Conservation (phyloP, 345 rosid genomes). For the Bruguiera parviflora region DNA sequence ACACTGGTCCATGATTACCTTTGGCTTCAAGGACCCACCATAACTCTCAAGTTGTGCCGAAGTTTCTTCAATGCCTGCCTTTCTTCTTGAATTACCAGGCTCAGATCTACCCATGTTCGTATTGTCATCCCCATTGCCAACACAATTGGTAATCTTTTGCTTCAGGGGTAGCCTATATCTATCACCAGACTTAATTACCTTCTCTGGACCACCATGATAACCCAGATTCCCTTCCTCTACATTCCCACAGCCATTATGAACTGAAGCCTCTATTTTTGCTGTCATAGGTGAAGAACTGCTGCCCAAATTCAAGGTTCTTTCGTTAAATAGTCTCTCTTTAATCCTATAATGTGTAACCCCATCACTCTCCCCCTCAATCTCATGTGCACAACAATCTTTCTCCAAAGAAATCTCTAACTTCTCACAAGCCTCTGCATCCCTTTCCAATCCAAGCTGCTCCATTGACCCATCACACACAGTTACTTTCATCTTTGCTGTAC, state of each 20-base stretch:
- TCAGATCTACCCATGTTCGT: conserved; percentile 19
- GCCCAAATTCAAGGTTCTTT: conserved; percentile 10
- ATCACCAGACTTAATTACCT: conserved; percentile 12
- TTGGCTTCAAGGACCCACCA: conserved; percentile 16
- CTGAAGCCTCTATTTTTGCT: conserved; percentile 8
- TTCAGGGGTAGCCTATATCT: conserved; percentile 7
- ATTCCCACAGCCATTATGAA: conserved; percentile 8
- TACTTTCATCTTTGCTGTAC: conserved; percentile 37
- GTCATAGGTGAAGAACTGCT: conserved; percentile 3
- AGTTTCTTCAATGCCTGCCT: conserved; percentile 15
- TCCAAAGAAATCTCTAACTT: conserved; percentile 20
- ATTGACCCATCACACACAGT: conserved; percentile 1
- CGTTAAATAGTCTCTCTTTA: conserved; percentile 16
- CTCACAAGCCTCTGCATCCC: conserved; percentile 12
- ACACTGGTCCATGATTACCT: conserved; percentile 10
- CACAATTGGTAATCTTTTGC: conserved; percentile 14
- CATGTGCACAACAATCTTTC: conserved; percentile 8
- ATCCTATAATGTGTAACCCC: conserved; percentile 11
- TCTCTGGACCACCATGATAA: conserved; percentile 10
- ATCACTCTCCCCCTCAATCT: conserved; percentile 15
- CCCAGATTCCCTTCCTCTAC: conserved; percentile 10
- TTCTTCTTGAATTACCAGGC: conserved; percentile 19
- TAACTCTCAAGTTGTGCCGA: conserved; percentile 12
- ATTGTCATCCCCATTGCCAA: conserved; percentile 6
- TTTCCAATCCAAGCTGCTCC: conserved; percentile 9